Conservation (phyloP, 177 flowering plant species). For the Vitis hybrid region DNA sequence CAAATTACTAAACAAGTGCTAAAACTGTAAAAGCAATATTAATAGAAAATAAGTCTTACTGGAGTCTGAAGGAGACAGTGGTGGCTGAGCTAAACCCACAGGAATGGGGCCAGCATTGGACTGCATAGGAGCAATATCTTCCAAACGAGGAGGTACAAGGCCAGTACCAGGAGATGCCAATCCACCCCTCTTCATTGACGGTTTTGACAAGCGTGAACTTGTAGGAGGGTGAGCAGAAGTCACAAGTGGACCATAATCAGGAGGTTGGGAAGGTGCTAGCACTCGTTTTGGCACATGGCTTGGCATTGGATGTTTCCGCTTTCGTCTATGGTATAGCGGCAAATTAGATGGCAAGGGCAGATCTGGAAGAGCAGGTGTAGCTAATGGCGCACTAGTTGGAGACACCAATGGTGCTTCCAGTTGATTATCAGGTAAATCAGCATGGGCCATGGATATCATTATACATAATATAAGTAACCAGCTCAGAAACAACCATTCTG, state of each 20-base stretch:
- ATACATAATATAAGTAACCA: conserved; percentile 37
- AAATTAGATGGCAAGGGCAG: conserved; percentile 44
- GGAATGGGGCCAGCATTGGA: conserved; percentile 38
- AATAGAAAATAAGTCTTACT: conserved; percentile 36
- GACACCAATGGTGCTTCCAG: conserved; percentile 26
- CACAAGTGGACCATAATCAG: conserved; percentile 43
- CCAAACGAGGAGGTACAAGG: conserved; percentile 34
- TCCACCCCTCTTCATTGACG: conserved; percentile 42
- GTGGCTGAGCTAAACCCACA: conserved; percentile 70
- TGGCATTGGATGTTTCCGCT: conserved; percentile 27
- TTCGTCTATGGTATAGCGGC: conserved; percentile 29
- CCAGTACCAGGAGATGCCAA: conserved; percentile 37
- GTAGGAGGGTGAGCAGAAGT: conserved; percentile 53
- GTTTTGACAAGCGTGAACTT: conserved; percentile 49
- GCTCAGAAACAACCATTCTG: conserved; percentile 24
- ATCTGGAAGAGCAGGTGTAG: conserved; percentile 28
- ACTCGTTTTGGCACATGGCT: conserved; percentile 23
- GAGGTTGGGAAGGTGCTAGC: conserved; percentile 45
- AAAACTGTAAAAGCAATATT: not conserved
- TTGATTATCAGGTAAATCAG: conserved; percentile 21
- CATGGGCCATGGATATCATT: conserved; percentile 27
- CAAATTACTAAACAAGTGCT: not conserved
- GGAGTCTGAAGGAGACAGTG: conserved; percentile 61
- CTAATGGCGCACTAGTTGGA: conserved; percentile 27
- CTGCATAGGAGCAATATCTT: conserved; percentile 56